Base-by-base conservation (phyloP, 2,329 filamentous ascomycete genomes). In the Trichoderma citrinoviride region DNA sequence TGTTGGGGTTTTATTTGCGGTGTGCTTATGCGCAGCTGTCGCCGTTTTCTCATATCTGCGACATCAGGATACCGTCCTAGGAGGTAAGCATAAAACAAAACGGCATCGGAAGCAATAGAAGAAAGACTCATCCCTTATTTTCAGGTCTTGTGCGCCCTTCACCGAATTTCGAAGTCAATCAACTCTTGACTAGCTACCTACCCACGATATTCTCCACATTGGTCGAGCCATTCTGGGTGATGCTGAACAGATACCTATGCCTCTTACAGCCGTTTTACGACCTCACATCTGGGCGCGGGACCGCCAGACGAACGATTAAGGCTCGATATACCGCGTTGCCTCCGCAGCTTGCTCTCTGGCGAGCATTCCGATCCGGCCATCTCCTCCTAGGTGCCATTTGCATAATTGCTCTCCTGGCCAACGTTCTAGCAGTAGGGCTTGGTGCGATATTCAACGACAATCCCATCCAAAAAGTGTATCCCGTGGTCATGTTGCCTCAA, bases 201-300 rank as follows among this genome's bases (percentile, higher is more conserved):
- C 85, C 85, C 0, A 87, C 83, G 0, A 75, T 79, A 0, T 74
- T 87, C 3, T 82, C 84, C 0, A 87, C 85, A 0, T 60, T 87
- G 0, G 75, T 87, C 0, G 86, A 89, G 41, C 85, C 86, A 0
- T 77, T 84, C 1, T 86, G 85, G 81, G 73, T 85, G 0, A 69
- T 87, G 0, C 64, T 89, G 0, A 87, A 85, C 47, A 77, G 85
- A 0, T 61, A 83, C 0, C 68, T 86, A 0, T 87, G 83, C 46
- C 70, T 86, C 8, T 67, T 88, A 0, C 81, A 86, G 33, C 86
- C 86, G 0, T 82, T 86, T 19, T 77, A 82, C 2, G 79, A 83
- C 15, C 73, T 88, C 0, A 76, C 77, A 21, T 65, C 68, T 5
- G 80, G 82, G 0, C 70, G 68, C 2, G 74, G 77, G 0, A 55